phyloP scores from a whole-genome alignment of 2,329 filamentous ascomycete species.

The Fusarium gaditjirri region DNA sequence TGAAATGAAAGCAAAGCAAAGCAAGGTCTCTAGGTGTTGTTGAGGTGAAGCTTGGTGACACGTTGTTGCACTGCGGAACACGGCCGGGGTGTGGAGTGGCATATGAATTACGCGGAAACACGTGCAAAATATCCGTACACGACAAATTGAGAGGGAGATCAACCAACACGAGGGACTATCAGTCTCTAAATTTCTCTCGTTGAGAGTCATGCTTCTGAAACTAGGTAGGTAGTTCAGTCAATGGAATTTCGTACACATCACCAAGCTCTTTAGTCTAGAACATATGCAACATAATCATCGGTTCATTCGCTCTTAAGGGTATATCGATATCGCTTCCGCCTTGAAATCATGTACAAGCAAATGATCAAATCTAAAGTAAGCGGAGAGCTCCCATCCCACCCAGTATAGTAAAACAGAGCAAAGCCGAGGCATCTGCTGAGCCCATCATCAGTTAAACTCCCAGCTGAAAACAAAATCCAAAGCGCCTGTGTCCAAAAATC shows the following conservation, averaged over 20 bases:
- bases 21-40: not conserved
- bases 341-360: conserved; percentile 23
- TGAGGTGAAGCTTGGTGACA: conserved; percentile 35
- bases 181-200: not conserved
- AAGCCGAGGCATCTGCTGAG: not conserved
- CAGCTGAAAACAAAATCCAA: conserved; percentile 5
- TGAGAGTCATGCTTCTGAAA: not conserved
- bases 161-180: not conserved
- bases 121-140: conserved; percentile 24
- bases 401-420: not conserved
- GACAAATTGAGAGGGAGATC: not conserved
- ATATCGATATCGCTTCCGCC: conserved; percentile 24
- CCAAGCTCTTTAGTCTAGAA: not conserved
- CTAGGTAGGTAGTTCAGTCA: not conserved
- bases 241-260: not conserved
- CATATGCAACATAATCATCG: not conserved
- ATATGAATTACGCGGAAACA: conserved; percentile 31
- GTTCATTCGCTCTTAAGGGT: conserved; percentile 31
- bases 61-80: conserved; percentile 35
- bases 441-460: conserved; percentile 10
- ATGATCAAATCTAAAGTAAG: conserved; percentile 12
- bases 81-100: conserved; percentile 25
- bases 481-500: conserved; percentile 17
- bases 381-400: conserved; percentile 22
- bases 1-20: not conserved